phyloP scores from a whole-genome alignment of 2,329 filamentous ascomycete genomes.

The Fusarium musae region DNA sequence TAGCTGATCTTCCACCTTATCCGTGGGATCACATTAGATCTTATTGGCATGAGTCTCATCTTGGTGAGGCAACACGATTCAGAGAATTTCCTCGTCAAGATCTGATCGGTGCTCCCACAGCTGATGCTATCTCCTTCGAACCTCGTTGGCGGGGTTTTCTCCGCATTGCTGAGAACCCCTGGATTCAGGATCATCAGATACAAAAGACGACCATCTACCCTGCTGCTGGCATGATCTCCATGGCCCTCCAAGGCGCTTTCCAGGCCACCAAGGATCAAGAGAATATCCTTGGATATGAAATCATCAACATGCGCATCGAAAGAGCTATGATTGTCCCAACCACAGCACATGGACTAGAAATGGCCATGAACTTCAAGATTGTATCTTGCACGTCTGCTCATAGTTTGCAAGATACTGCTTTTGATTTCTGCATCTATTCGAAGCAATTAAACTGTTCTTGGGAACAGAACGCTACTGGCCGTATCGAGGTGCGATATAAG shows the following conservation, averaged over 20 bases:
- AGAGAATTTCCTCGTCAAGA: constrained; percentile 60
- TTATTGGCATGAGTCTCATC: constrained; percentile 65
- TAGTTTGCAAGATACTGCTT: constrained; percentile 13
- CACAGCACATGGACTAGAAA: constrained; percentile 60
- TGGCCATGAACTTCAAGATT: constrained; percentile 58
- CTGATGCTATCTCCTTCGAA: constrained; percentile 57
- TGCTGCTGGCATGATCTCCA: constrained; percentile 60
- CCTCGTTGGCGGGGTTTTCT: constrained; percentile 63
- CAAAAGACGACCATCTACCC: constrained; percentile 63
- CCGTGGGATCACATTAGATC: constrained; percentile 64
- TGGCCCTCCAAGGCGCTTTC: constrained; percentile 60
- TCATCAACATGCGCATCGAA: constrained; percentile 58
- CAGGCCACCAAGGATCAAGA: constrained; percentile 50
- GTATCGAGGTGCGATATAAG: constrained; percentile 45
- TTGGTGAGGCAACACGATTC: constrained; percentile 57
- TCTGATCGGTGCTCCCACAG: constrained; percentile 59
- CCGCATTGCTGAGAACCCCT: constrained; percentile 60
- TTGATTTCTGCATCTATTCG: constrained; percentile 60
- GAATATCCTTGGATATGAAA: constrained; percentile 53
- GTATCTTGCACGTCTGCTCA: background rate
- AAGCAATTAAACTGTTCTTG: constrained; percentile 54
- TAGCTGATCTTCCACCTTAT: constrained; percentile 62
- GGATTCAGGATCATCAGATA: constrained; percentile 63
- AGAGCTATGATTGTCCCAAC: constrained; percentile 64
- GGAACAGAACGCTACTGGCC: constrained; percentile 57